phyloP scores from a whole-genome alignment of 2,329 filamentous ascomycete genomes.

The Trichoderma atrobrunneum region DNA sequence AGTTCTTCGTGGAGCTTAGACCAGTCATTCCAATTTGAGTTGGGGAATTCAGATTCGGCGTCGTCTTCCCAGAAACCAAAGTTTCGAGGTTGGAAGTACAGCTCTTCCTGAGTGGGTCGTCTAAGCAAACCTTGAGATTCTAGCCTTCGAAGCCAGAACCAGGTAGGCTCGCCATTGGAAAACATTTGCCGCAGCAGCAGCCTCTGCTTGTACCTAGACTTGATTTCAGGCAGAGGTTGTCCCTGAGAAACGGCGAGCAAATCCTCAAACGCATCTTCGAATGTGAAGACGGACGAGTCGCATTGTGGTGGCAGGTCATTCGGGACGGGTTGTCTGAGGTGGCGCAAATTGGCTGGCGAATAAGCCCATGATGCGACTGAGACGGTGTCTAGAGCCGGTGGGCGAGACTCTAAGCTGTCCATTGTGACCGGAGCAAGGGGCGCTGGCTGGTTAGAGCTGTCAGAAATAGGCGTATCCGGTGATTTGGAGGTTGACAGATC shows the following conservation, averaged over 20 bases:
- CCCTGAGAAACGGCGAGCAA: slow-evolving; percentile 49
- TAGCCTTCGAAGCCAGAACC: slow-evolving; percentile 42
- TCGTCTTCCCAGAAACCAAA: not conserved
- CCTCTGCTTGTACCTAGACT: slow-evolving; percentile 35
- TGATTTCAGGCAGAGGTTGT: slow-evolving; percentile 41
- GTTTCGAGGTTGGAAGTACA: not conserved
- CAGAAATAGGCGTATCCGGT: not conserved
- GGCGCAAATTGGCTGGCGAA: slow-evolving; percentile 37
- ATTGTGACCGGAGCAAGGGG: slow-evolving; percentile 8
- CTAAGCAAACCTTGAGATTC: slow-evolving; percentile 35
- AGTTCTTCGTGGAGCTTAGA: slow-evolving; percentile 33
- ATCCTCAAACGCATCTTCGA: slow-evolving; percentile 58
- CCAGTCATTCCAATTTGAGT: slow-evolving; percentile 26
- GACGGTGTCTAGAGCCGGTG: slow-evolving; percentile 22
- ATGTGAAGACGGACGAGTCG: slow-evolving; percentile 45
- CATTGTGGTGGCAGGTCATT: slow-evolving; percentile 40
- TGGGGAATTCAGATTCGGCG: slow-evolving; percentile 7
- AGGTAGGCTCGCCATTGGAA: slow-evolving; percentile 40
- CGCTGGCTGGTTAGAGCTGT: slow-evolving; percentile 3
- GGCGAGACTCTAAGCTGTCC: not conserved
- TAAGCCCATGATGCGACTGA: slow-evolving; percentile 30
- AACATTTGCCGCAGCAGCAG: slow-evolving; percentile 39
- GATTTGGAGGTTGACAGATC: not conserved
- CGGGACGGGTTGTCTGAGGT: slow-evolving; percentile 48
- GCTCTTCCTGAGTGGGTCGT: not conserved